A percentile compares a stretch with the other conserved stretches of the same genome.
Evolutionary conservation across 1,284 basidiomycete genomes (phyloP).

Genomic region (Pholiota adiposa): DNA sequence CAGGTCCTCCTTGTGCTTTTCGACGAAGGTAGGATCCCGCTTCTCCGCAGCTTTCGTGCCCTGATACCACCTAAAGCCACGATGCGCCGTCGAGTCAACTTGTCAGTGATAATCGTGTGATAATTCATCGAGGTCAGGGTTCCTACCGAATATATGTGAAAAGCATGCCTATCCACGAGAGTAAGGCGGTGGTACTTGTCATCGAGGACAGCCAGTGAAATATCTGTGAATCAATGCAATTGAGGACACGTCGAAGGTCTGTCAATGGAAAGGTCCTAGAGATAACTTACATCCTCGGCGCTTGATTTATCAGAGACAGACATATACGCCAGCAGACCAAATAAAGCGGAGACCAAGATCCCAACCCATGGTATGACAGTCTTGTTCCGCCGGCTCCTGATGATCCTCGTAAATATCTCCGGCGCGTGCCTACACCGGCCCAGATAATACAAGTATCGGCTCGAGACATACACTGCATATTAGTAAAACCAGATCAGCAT

Average conservation of each 20-base stretch:
- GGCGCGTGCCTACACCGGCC: conserved; percentile 20
- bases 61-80: conserved; percentile 19
- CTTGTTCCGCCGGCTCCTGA: conserved; percentile 12
- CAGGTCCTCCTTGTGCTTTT: conserved; percentile 17
- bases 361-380: conserved; percentile 23
- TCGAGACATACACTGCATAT: conserved; percentile 16
- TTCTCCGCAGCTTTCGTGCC: conserved; percentile 22
- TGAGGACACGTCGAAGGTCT: not conserved
- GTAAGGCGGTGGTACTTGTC: conserved; percentile 19
- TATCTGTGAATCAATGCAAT: conserved; percentile 8
- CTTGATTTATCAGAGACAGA: conserved; percentile 17
- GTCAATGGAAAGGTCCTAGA: not conserved
- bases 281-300: conserved; percentile 14
- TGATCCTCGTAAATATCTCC: conserved; percentile 16
- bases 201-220: conserved; percentile 26
- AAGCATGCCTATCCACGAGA: conserved; percentile 24
- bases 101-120: too few relatives aligned
- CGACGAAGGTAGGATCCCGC: conserved; percentile 14
- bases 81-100: not conserved
- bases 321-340: conserved; percentile 22
- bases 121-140: not conserved
- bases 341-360: conserved; percentile 19
- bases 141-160: conserved; percentile 21
- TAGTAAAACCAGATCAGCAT: too few relatives aligned
- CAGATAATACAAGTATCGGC: conserved; percentile 21